Evolutionary conservation across 192 early-diverging fungal genomes (phyloP).

Genomic region (Spinellus fusiger): DNA sequence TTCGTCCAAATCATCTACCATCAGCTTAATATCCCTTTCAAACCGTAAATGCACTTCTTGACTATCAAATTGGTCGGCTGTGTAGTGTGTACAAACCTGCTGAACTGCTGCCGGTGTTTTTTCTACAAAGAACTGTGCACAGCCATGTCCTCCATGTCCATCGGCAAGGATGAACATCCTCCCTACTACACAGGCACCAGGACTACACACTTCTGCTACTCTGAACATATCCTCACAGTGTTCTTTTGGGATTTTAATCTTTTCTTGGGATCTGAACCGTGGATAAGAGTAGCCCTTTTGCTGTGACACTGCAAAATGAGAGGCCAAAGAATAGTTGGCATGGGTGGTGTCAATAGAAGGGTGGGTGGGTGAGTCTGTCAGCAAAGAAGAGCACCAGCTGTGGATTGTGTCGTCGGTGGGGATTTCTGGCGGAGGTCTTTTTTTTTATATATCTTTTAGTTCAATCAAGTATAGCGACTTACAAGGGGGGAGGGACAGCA

Average conservation of each 20-base stretch:
- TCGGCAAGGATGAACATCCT: conserved; percentile 51
- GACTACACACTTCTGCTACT: conserved; percentile 43
- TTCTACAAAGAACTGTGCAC: conserved; percentile 44
- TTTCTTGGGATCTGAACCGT: conserved; percentile 39
- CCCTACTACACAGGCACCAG: too few species aligned
- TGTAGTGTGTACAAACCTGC: conserved; percentile 36
- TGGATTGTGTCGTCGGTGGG: background rate
- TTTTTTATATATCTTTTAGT: background rate
- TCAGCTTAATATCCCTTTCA: conserved; percentile 35
- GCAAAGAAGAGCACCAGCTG: background rate
- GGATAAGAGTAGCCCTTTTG: conserved; percentile 56
- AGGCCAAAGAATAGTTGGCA: conserved; percentile 32
- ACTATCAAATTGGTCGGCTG: conserved; percentile 22
- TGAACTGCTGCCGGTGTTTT: conserved; percentile 41
- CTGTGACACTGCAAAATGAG: conserved; percentile 45
- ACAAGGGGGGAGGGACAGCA: too few species aligned
- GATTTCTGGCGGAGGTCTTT: background rate
- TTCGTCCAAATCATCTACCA: conserved; percentile 42
- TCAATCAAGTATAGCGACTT: too few species aligned
- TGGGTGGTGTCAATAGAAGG: conserved; percentile 25
- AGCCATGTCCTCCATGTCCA: conserved; percentile 52
- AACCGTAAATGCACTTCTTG: conserved; percentile 37
- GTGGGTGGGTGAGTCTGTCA: conserved; percentile 3
- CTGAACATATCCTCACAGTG: conserved; percentile 51
- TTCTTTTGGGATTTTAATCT: conserved; percentile 41